Percentiles rank a stretch among this genome's conserved stretches.
Evolutionary conservation across 108 stramenopile species (phyloP).

Genomic region (Heterococcus sp.): DNA sequence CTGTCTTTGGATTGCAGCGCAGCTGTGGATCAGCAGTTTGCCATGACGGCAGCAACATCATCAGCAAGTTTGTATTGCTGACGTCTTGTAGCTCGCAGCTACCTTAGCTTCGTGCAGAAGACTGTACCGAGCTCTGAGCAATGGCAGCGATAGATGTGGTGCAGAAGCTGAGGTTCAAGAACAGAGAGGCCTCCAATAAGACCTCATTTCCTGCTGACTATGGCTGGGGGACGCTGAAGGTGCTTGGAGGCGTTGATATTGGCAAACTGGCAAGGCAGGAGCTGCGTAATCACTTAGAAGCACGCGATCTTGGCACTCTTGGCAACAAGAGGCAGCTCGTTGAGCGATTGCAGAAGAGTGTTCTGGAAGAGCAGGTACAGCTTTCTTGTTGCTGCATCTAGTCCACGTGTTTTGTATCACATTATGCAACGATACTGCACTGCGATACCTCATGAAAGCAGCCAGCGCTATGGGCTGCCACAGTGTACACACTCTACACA

Average conservation of each 20-base stretch:
- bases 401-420: conserved; percentile 12
- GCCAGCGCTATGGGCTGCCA: too few relatives aligned
- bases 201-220: conserved; percentile 22
- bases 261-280: conserved; percentile 50
- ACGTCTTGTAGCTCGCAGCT: not conserved
- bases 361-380: conserved; percentile 61
- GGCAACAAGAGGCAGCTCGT: conserved; percentile 62
- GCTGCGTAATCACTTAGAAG: conserved; percentile 56
- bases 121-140: too few relatives aligned
- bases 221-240: conserved; percentile 40
- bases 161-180: not conserved
- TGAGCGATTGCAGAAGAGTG: conserved; percentile 53
- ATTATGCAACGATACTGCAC: too few relatives aligned
- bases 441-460: not conserved
- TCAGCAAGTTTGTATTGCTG: too few relatives aligned
- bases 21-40: too few relatives aligned
- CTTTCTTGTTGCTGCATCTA: too few relatives aligned
- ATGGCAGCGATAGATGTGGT: conserved; percentile 1
- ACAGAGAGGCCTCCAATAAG: not conserved
- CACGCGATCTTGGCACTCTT: conserved; percentile 57
- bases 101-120: too few relatives aligned
- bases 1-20: too few relatives aligned
- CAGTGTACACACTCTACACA: not conserved
- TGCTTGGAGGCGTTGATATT: conserved; percentile 39
- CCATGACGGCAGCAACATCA: too few relatives aligned